A percentile compares a stretch with the other conserved stretches of the same genome.
Evolutionary conservation across 2,329 filamentous ascomycete species (phyloP).

Genomic region (Herpotrichia juniperi): DNA sequence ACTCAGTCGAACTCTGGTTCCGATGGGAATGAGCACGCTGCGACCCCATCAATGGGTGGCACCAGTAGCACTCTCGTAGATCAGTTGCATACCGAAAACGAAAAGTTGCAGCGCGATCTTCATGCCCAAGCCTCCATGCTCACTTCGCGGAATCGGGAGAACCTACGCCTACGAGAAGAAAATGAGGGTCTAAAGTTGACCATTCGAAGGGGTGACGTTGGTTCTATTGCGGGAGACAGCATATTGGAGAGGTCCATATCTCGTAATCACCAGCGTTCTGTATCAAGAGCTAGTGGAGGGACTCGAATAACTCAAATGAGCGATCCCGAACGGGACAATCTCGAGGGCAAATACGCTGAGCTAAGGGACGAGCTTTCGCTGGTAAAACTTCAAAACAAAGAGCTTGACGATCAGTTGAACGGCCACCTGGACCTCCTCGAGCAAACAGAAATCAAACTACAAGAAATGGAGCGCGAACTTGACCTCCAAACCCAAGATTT

Average conservation of each 20-base stretch:
- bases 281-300: conserved; percentile 70
- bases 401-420: conserved; percentile 82
- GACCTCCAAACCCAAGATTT: conserved; percentile 81
- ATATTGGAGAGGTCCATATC: conserved; percentile 95
- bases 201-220: conserved; percentile 71
- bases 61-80: conserved; percentile 78
- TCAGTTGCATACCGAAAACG: conserved; percentile 88
- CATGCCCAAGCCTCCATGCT: conserved; percentile 97
- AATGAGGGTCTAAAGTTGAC: conserved; percentile 95
- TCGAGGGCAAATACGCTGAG: conserved; percentile 82
- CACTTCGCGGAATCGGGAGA: conserved; percentile 92
- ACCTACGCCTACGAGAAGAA: conserved; percentile 92
- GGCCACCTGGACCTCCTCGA: conserved; percentile 82
- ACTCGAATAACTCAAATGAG: conserved; percentile 66
- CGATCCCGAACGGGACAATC: conserved; percentile 82
- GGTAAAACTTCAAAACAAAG: conserved; percentile 86
- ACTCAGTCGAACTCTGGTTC: conserved; percentile 47
- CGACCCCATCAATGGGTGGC: conserved; percentile 30
- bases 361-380: conserved; percentile 86
- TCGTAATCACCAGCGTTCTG: conserved; percentile 75
- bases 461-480: conserved; percentile 79
- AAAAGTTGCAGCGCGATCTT: conserved; percentile 87
- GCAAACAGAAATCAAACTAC: conserved; percentile 61
- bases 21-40: conserved; percentile 44
- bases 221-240: conserved; percentile 76